Evolutionary conservation across 2,329 filamentous ascomycete species (phyloP).

Genomic region (Blastomyces parvus): DNA sequence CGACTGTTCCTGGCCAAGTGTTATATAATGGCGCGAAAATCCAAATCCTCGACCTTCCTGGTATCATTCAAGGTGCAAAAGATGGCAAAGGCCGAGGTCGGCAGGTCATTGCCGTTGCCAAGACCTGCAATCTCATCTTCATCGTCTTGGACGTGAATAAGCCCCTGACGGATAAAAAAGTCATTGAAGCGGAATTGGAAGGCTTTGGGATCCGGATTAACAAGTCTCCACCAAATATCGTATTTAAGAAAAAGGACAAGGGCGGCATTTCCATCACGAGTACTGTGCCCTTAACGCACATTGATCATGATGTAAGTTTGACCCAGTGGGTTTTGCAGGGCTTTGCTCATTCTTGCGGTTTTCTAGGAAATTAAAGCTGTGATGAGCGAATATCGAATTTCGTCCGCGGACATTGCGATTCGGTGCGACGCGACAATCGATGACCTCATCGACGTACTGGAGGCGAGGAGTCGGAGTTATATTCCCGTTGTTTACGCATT

Average conservation of each 20-base stretch:
- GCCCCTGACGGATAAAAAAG: conserved; percentile 87
- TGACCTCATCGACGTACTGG: conserved; percentile 89
- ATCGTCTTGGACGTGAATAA: conserved; percentile 99
- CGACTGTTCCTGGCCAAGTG: conserved; percentile 92
- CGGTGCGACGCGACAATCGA: conserved; percentile 96
- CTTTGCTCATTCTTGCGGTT: conserved; percentile 10
- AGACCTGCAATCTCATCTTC: conserved; percentile 97
- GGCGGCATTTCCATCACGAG: conserved; percentile 93
- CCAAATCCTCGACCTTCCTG: conserved; percentile 95
- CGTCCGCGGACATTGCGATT: conserved; percentile 93
- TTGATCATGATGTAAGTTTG: conserved; percentile 61
- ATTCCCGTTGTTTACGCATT: conserved; percentile 98
- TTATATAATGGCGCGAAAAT: conserved; percentile 94
- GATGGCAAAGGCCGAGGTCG: conserved; percentile 95
- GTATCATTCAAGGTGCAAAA: conserved; percentile 98
- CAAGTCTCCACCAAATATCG: conserved; percentile 92
- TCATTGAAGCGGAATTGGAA: conserved; percentile 92
- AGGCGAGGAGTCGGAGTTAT: conserved; percentile 89
- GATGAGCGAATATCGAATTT: conserved; percentile 93
- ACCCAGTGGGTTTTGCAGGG: background rate
- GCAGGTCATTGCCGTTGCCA: conserved; percentile 97
- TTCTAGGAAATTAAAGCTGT: conserved; percentile 83
- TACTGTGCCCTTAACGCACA: conserved; percentile 83
- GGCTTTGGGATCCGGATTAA: conserved; percentile 97
- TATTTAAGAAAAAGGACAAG: conserved; percentile 99